These are phyloP conservation scores for Ceratocystis papillata DNA, from an alignment of 2,329 filamentous ascomycete genomes.

Conservation along the genomic window DNA sequence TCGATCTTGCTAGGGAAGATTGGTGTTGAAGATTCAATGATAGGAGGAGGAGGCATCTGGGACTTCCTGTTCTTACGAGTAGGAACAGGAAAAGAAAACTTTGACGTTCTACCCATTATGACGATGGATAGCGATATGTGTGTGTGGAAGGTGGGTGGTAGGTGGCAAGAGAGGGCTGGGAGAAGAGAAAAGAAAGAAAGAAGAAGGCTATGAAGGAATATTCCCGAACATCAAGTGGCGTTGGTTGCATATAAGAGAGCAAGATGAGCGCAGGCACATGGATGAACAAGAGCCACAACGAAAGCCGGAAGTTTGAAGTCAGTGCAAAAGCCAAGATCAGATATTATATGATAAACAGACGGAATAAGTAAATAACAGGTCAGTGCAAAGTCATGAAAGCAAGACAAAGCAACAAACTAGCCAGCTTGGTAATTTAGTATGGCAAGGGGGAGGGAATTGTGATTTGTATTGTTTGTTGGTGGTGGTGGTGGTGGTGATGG, in stretches of 20 bases:
- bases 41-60: slow-evolving; percentile 17
- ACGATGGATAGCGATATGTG: slow-evolving; percentile 1
- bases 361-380: slow-evolving; percentile 3
- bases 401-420: slow-evolving; percentile 11
- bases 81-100: slow-evolving; percentile 24
- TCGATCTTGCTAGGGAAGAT: slow-evolving; percentile 20
- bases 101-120: slow-evolving; percentile 23
- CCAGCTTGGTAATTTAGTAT: background rate
- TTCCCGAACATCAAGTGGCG: slow-evolving; percentile 23
- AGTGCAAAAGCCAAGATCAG: slow-evolving; percentile 4
- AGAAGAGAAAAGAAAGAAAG: slow-evolving; percentile 10
- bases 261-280: slow-evolving; percentile 18
- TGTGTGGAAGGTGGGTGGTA: background rate
- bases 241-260: slow-evolving; percentile 18
- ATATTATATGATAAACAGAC: slow-evolving; percentile 4
- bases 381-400: slow-evolving; percentile 9
- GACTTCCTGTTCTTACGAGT: slow-evolving; percentile 22
- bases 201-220: slow-evolving; percentile 17
- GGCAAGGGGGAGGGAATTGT: background rate
- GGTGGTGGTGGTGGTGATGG: background rate
- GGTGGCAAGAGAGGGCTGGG: background rate
- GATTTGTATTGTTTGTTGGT: background rate
- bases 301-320: slow-evolving; percentile 6
- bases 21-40: slow-evolving; percentile 13
- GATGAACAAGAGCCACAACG: slow-evolving; percentile 19